A percentile compares a stretch with the other conserved stretches of the same genome.
Conservation (phyloP, 2,329 filamentous ascomycete genomes). For the Neobulgaria alba region DNA sequence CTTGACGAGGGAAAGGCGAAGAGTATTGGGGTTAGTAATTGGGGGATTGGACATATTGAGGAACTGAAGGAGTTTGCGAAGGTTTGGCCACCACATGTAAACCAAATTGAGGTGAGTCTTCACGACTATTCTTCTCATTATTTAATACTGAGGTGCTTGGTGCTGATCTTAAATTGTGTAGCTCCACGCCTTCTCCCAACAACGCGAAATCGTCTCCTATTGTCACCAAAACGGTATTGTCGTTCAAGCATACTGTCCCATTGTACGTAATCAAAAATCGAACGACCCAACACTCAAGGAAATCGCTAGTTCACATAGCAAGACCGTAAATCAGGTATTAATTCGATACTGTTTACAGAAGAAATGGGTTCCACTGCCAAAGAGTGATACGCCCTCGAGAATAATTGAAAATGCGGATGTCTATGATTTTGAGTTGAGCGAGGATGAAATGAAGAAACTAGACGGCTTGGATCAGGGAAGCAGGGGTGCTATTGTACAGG, state of each 20-base stretch:
- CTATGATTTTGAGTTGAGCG: conserved; percentile 48
- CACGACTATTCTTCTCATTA: not conserved
- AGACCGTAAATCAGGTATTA: conserved; percentile 55
- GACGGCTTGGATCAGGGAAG: conserved; percentile 42
- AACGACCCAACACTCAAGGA: conserved; percentile 47
- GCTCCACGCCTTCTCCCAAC: conserved; percentile 59
- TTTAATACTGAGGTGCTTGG: conserved; percentile 43
- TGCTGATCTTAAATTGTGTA: conserved; percentile 59
- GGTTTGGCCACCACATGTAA: conserved; percentile 61
- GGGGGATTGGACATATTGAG: conserved; percentile 57
- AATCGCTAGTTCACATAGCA: conserved; percentile 50
- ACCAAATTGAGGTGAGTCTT: conserved; percentile 58
- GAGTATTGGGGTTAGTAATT: conserved; percentile 68
- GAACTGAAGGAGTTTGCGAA: conserved; percentile 58
- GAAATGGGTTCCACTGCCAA: conserved; percentile 58
- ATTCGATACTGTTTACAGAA: conserved; percentile 65
- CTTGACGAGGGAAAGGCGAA: conserved; percentile 50
- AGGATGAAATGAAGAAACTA: conserved; percentile 47
- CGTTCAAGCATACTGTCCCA: conserved; percentile 44
- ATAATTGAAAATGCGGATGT: conserved; percentile 54
- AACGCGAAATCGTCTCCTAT: conserved; percentile 43
- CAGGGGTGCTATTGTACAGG: conserved; percentile 31
- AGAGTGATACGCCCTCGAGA: conserved; percentile 50
- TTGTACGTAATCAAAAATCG: conserved; percentile 53
- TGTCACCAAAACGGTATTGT: conserved; percentile 42